A percentile compares a stretch with the other conserved stretches of the same genome.
Conservation (phyloP, 495 filamentous ascomycete genomes). For the Lentithecium fluviatile region DNA sequence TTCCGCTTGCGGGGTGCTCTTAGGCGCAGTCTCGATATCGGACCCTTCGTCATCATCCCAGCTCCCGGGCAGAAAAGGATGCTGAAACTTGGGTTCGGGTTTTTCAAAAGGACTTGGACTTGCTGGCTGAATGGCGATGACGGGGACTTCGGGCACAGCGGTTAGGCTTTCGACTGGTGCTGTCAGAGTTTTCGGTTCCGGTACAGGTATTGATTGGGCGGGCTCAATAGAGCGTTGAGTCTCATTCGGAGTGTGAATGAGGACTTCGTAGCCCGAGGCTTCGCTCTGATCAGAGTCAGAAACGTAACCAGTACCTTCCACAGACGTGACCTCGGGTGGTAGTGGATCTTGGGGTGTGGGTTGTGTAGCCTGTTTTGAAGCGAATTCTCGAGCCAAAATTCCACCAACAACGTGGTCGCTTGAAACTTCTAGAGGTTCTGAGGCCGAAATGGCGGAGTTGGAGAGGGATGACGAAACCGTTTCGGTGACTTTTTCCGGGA, state of each 20-base stretch:
- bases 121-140: conserved; percentile 32
- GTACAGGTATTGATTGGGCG: not conserved
- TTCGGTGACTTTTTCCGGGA: conserved; percentile 45
- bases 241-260: not conserved
- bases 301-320: conserved; percentile 58
- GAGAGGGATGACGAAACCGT: conserved; percentile 38
- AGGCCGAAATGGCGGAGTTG: conserved; percentile 33
- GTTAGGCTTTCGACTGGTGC: conserved; percentile 6
- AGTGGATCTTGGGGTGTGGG: conserved; percentile 50
- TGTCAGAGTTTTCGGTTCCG: conserved; percentile 29
- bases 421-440: conserved; percentile 47
- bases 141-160: conserved; percentile 15
- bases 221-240: not conserved
- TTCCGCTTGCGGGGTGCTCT: not conserved
- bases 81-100: conserved; percentile 20
- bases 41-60: conserved; percentile 26
- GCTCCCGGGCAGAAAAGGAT: conserved; percentile 28
- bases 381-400: conserved; percentile 56
- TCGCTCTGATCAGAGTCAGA: conserved; percentile 48
- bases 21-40: not conserved
- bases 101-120: conserved; percentile 22
- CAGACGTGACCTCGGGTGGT: conserved; percentile 64
- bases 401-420: conserved; percentile 65
- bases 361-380: conserved; percentile 36
- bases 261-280: not conserved